Percentiles rank a stretch among this genome's conserved stretches.
These are phyloP conservation scores for Sutorius australiensis DNA, from an alignment of 768 basidiomycete species.

Conservation along the genomic window DNA sequence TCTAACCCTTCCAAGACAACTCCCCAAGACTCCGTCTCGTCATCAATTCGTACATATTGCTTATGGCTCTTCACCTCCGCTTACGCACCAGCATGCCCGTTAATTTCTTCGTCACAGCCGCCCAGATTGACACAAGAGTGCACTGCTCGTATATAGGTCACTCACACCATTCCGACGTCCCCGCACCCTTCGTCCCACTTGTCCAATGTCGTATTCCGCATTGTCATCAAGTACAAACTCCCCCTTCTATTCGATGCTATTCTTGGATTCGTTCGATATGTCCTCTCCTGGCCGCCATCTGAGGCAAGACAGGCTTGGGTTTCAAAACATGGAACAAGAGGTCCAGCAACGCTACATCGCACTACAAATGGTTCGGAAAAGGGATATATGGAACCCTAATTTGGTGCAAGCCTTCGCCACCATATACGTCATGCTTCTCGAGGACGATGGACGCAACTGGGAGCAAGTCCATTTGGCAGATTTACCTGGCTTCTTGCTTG, in stretches of 20 bases:
- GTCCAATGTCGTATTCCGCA: conserved; percentile 29
- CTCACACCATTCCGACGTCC: conserved; percentile 35
- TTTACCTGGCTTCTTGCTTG: conserved; percentile 38
- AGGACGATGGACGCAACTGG: conserved; percentile 49
- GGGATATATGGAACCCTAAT: conserved; percentile 32
- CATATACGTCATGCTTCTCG: conserved; percentile 56
- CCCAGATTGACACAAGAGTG: conserved; percentile 33
- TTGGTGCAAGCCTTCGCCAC: conserved; percentile 48
- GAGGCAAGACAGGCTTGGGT: conserved; percentile 20
- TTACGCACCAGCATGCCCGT: conserved; percentile 29
- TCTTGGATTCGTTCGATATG: conserved; percentile 48
- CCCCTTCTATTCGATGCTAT: conserved; percentile 38
- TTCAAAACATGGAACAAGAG: conserved; percentile 40
- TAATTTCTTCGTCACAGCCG: conserved; percentile 30
- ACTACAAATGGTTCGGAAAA: conserved; percentile 43
- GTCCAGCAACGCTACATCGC: conserved; percentile 42
- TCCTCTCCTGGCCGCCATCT: conserved; percentile 40
- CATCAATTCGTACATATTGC: conserved; percentile 25
- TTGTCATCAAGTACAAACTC: conserved; percentile 25
- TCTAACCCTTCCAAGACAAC: conserved; percentile 26
- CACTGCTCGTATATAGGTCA: conserved; percentile 27
- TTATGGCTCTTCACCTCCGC: conserved; percentile 15
- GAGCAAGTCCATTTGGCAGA: conserved; percentile 45
- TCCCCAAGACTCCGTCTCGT: conserved; percentile 27
- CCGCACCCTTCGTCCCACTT: conserved; percentile 31